A percentile compares a stretch with the other conserved stretches of the same genome.
phyloP scores from a whole-genome alignment of 345 rosid species.

The Citrus australasica region DNA sequence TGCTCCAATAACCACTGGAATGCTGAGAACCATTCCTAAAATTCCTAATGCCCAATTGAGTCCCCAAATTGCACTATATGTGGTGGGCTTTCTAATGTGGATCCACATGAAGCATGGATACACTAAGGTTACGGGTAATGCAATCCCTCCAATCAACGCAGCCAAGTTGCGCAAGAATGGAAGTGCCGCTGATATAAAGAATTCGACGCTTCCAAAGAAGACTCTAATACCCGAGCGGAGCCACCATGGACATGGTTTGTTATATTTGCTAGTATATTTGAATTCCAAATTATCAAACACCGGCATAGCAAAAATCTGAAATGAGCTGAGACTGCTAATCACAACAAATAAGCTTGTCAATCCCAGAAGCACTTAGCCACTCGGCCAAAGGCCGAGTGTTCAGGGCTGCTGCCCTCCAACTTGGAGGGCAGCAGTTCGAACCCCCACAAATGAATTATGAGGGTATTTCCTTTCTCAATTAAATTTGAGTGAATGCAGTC shows the following conservation, averaged over 20 bases:
- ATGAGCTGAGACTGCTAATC: constrained; percentile 48
- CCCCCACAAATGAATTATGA: too few relatives aligned
- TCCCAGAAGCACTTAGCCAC: constrained; percentile 19
- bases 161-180: constrained; percentile 60
- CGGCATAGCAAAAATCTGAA: constrained; percentile 66
- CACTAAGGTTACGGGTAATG: constrained; percentile 46
- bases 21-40: constrained; percentile 41
- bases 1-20: constrained; percentile 34
- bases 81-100: constrained; percentile 37
- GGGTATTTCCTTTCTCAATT: too few relatives aligned
- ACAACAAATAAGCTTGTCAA: constrained; percentile 46
- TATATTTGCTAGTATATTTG: constrained; percentile 37
- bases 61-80: constrained; percentile 28
- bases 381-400: too few relatives aligned
- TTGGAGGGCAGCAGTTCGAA: too few relatives aligned
- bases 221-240: constrained; percentile 35
- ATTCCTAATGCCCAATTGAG: constrained; percentile 39
- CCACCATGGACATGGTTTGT: constrained; percentile 53
- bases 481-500: too few relatives aligned
- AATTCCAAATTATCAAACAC: constrained; percentile 55
- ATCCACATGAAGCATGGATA: constrained; percentile 65
- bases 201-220: constrained; percentile 43
- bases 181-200: constrained; percentile 48
- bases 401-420: too few relatives aligned
- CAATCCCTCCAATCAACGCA: constrained; percentile 53